A percentile compares a stretch with the other conserved stretches of the same genome.
These are phyloP conservation scores for Aspergillus saccharolyticus DNA, from an alignment of 495 filamentous ascomycete species.

Conservation along the genomic window DNA sequence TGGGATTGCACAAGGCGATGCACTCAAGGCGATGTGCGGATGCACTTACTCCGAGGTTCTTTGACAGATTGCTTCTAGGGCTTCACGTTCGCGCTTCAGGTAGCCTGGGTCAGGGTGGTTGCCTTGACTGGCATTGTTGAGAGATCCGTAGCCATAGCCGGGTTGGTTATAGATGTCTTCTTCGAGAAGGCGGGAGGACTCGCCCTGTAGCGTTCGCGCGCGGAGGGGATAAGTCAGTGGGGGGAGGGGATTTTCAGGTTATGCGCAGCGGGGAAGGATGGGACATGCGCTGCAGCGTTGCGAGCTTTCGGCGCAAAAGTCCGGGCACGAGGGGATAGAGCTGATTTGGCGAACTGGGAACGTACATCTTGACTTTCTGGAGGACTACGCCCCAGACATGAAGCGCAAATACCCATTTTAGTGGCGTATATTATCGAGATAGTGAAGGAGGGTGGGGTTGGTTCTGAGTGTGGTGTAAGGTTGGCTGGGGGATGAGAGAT, in stretches of 20 bases:
- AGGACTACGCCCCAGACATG: conserved; percentile 45
- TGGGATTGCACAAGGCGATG: too few relatives aligned
- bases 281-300: too few relatives aligned
- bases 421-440: too few relatives aligned
- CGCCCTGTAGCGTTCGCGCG: too few relatives aligned
- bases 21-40: background rate
- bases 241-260: too few relatives aligned
- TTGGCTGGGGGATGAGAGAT: background rate
- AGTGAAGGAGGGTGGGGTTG: conserved; percentile 11
- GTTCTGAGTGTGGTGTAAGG: background rate
- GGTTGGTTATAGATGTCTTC: conserved; percentile 46
- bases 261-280: too few relatives aligned
- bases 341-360: conserved; percentile 1
- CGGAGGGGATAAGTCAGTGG: too few relatives aligned
- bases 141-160: conserved; percentile 44
- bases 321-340: background rate
- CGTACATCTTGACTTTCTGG: conserved; percentile 44
- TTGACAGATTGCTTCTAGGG: conserved; percentile 49
- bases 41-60: conserved; percentile 46
- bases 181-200: conserved; percentile 48
- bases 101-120: conserved; percentile 47
- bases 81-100: conserved; percentile 47
- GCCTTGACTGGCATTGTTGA: conserved; percentile 33
- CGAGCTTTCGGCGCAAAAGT: background rate
- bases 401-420: conserved; percentile 50